Evolutionary conservation across 345 rosid genomes (phyloP).

Genomic region (Passiflora organensis): DNA sequence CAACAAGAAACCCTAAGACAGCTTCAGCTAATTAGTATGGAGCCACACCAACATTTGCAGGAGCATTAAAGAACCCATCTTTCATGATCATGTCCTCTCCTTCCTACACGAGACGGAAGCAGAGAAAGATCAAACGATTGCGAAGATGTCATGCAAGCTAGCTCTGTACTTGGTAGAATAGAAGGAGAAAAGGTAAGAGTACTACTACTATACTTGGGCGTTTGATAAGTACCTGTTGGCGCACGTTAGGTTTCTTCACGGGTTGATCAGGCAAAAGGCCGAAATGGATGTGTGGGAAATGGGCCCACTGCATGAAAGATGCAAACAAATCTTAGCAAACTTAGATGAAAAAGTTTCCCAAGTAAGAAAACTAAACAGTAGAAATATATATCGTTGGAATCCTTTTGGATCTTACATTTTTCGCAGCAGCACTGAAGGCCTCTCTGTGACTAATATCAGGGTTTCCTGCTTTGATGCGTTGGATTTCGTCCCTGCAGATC

Average conservation of each 20-base stretch:
- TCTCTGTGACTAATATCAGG: slow-evolving; percentile 99
- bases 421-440: slow-evolving; percentile 99
- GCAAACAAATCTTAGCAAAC: slow-evolving; percentile 4
- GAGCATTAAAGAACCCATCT: slow-evolving; percentile 60
- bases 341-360: no score
- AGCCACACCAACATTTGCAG: slow-evolving; percentile 65
- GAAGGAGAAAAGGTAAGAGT: background rate
- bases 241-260: slow-evolving; percentile 73
- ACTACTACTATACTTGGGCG: slow-evolving; percentile 3
- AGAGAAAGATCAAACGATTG: background rate
- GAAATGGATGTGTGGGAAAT: slow-evolving; percentile 94
- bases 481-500: slow-evolving; percentile 87
- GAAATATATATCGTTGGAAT: no score
- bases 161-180: background rate
- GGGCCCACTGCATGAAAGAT: slow-evolving; percentile 77
- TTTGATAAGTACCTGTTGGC: slow-evolving; percentile 63
- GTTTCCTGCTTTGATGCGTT: slow-evolving; percentile 96
- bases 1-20: no score
- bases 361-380: no score
- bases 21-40: slow-evolving; percentile 39
- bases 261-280: slow-evolving; percentile 98
- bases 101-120: slow-evolving; percentile 38
- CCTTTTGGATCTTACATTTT: slow-evolving; percentile 64
- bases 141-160: no score
- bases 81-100: slow-evolving; percentile 70